Evolutionary conservation across 768 basidiomycete genomes (phyloP), one percentile per base, ranked within the genome.

Genomic region (Leccinellum rugosiceps): DNA sequence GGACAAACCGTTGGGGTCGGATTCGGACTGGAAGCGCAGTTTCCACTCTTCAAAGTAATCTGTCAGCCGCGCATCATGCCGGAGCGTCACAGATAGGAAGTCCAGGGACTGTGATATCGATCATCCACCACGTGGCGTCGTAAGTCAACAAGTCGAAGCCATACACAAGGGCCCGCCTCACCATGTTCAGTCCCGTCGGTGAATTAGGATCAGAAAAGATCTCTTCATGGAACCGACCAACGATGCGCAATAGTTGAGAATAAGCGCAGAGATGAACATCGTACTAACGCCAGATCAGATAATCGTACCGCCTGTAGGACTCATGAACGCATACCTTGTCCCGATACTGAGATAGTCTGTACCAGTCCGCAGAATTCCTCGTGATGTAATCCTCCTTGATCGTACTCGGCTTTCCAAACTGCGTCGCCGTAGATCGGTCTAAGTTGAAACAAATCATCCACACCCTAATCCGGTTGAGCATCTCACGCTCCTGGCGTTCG

Each of bases 381-480:
- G 90, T 83, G 61, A 88, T 83, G 55, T 81, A 87, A 67, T 94
- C 91, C 64, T 94, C 92, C 63, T 88, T 88, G 67, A 95, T 87
- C 9, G 91, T 92, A 13, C 86, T 87, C 3, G 92, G 91, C 71
- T 94, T 94, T 4, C 93, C 94, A 68, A 93, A 91, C 68, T 94
- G 88, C 3, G 89, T 93, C 2, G 91, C 87, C 3, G 88, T 87
- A 26, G 92, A 94, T 17, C 90, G 83, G 69, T 97, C 94, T 56
- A 95, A 70, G 67, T 92, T 91, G 75, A 88, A 94, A 69, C 91
- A 94, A 51, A 90, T 88, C 78, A 95, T 82, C 93, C 93, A 97
- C 28, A 88, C 85, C n/a, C 94, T 77, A 43, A 84, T 85, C 57
- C 88, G 84, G 69, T 97, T 95, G 65, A 94, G 73, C 32, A 90